These are phyloP conservation scores for Casuarina equisetifolia DNA, from an alignment of 306 rosid species.

Conservation along the genomic window DNA sequence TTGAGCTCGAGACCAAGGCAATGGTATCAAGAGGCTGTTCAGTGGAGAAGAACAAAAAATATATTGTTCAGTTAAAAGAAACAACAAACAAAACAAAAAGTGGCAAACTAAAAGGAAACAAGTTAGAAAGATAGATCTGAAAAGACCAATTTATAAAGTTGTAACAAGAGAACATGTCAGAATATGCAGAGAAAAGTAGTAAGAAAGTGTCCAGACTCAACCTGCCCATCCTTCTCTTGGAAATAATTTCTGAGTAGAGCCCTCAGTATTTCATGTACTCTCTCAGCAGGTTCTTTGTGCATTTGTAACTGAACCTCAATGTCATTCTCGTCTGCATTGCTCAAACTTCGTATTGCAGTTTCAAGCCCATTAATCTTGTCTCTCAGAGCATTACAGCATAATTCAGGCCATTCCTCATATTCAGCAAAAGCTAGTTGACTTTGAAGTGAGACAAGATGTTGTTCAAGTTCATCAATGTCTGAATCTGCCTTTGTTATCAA, in stretches of 20 bases:
- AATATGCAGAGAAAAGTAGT: background rate
- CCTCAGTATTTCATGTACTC: conserved; percentile 53
- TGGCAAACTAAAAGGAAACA: background rate
- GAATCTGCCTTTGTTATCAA: conserved; percentile 50
- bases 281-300: conserved; percentile 47
- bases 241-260: conserved; percentile 31
- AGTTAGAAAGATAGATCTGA: background rate
- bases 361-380: conserved; percentile 51
- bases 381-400: conserved; percentile 46
- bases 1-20: conserved; percentile 23
- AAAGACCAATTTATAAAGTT: background rate
- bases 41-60: conserved; percentile 19
- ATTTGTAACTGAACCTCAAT: conserved; percentile 36
- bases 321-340: conserved; percentile 29
- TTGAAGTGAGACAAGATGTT: conserved; percentile 54
- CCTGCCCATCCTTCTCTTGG: conserved; percentile 51
- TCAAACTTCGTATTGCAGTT: conserved; percentile 41
- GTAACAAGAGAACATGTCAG: background rate
- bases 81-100: conserved; percentile 13
- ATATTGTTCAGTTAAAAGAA: conserved; percentile 11
- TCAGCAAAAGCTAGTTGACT: conserved; percentile 46
- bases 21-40: conserved; percentile 32
- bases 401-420: conserved; percentile 48
- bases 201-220: conserved; percentile 31
- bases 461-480: conserved; percentile 66